Percentiles rank a stretch among this genome's conserved stretches.
phyloP scores from a whole-genome alignment of 2,329 filamentous ascomycete genomes.

The Nemania abortiva region DNA sequence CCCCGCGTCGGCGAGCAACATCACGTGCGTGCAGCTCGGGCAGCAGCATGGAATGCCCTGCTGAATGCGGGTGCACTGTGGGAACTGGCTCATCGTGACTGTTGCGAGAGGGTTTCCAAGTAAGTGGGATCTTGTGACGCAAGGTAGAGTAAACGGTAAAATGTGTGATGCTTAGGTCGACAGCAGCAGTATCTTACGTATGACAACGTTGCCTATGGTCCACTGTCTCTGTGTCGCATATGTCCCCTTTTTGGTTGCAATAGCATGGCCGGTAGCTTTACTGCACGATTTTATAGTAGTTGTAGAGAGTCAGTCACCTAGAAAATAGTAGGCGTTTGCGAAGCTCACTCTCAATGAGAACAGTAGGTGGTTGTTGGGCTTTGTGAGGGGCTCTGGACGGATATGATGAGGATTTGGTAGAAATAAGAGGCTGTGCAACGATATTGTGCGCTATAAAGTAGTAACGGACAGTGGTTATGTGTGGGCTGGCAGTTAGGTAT shows the following conservation, averaged over 20 bases:
- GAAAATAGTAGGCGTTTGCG: neutral
- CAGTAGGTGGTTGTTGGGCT: neutral
- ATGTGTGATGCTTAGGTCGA: neutral
- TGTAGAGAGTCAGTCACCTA: neutral
- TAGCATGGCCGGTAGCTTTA: neutral
- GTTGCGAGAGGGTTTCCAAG: neutral
- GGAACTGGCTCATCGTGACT: conserved; percentile 9
- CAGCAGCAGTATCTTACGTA: neutral
- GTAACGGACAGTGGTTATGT: neutral
- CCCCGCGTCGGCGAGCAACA: neutral
- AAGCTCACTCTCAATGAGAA: neutral
- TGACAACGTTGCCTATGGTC: neutral
- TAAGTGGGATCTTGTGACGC: neutral
- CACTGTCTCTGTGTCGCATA: neutral
- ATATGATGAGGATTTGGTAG: neutral
- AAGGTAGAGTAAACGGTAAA: neutral
- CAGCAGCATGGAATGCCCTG: conserved; percentile 9
- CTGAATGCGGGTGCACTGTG: neutral
- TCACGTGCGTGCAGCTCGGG: neutral
- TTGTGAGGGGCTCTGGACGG: neutral
- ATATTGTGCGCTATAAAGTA: neutral
- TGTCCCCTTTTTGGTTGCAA: neutral
- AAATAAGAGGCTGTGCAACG: neutral
- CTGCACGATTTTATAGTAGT: neutral
- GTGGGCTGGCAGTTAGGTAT: neutral